Percentiles rank a stretch among this genome's conserved stretches.
These are phyloP conservation scores for Magnusiomyces sp. DNA, from an alignment of 1,139 yeast genomes.

Conservation along the genomic window DNA sequence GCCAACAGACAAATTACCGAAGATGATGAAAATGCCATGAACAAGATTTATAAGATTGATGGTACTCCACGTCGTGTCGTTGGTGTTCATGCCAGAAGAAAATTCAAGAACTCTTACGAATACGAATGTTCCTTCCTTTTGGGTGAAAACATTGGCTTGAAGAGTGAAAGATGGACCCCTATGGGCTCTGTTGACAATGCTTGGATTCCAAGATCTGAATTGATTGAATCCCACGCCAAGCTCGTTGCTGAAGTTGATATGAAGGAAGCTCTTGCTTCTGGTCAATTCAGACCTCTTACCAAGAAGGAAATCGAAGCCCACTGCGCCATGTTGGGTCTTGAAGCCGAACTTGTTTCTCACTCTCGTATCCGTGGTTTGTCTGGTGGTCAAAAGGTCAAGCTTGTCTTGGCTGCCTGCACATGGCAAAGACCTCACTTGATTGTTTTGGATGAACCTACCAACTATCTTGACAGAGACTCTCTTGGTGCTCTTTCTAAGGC, in stretches of 20 bases:
- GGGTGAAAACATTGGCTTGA: conserved; percentile 98
- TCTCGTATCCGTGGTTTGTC: conserved; percentile 99
- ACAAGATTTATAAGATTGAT: conserved; percentile 97
- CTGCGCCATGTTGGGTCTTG: conserved; percentile 98
- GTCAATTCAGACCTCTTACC: conserved; percentile 99
- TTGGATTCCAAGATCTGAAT: conserved; percentile 99
- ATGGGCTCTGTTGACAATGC: conserved; percentile 99
- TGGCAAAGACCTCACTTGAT: conserved; percentile 99
- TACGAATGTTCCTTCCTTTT: conserved; percentile 94
- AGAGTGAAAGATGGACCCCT: conserved; percentile 98
- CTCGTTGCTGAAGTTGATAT: conserved; percentile 99
- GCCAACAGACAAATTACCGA: conserved; percentile 98
- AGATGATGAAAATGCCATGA: conserved; percentile 95
- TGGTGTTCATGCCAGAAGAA: conserved; percentile 95
- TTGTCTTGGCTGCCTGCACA: conserved; percentile 99
- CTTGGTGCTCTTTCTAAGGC: conserved; percentile 99
- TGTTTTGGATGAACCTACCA: conserved; percentile 93
- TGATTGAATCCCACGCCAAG: conserved; percentile 97
- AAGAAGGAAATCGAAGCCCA: conserved; percentile 99
- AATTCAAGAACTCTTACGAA: conserved; percentile 99
- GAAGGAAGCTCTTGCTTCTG: conserved; percentile 99
- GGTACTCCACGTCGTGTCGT: conserved; percentile 97
- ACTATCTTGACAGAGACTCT: conserved; percentile 98
- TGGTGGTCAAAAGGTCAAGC: conserved; percentile 99
- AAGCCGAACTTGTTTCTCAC: conserved; percentile 98